These are phyloP conservation scores for Marchantia paleacea DNA, from an alignment of 225 moss, liverwort and hornwort genomes.

Conservation along the genomic window DNA sequence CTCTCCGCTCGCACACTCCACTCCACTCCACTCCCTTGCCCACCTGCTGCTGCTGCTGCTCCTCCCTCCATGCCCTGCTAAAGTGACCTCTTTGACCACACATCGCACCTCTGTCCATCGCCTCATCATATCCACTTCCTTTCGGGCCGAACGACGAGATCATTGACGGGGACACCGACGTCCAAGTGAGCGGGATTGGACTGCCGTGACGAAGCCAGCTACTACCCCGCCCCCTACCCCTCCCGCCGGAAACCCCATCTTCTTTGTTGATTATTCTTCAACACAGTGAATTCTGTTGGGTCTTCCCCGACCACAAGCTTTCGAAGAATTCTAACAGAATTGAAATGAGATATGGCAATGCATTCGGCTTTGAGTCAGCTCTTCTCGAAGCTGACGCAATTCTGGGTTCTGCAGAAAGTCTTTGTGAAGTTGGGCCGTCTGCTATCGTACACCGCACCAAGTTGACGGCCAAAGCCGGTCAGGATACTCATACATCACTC, in stretches of 20 bases:
- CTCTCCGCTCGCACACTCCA: neutral
- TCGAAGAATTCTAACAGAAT: neutral
- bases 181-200: neutral
- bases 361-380: slow-evolving; percentile 7
- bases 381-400: neutral
- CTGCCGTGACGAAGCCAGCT: neutral
- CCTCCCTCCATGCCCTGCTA: no score
- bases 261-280: neutral
- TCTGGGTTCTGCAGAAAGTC: neutral
- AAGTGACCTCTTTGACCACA: no score
- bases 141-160: neutral
- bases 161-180: neutral
- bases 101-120: no score
- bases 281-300: neutral
- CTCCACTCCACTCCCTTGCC: neutral
- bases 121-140: neutral
- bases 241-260: neutral
- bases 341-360: slow-evolving; percentile 8
- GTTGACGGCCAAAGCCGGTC: neutral
- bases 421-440: neutral
- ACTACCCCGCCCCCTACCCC: neutral
- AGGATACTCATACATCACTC: neutral
- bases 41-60: no score
- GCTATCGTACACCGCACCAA: neutral
- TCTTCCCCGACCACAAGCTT: neutral